These are phyloP conservation scores for Exophiala lecanii-corni DNA, from an alignment of 2,329 filamentous ascomycete genomes.

Conservation along the genomic window DNA sequence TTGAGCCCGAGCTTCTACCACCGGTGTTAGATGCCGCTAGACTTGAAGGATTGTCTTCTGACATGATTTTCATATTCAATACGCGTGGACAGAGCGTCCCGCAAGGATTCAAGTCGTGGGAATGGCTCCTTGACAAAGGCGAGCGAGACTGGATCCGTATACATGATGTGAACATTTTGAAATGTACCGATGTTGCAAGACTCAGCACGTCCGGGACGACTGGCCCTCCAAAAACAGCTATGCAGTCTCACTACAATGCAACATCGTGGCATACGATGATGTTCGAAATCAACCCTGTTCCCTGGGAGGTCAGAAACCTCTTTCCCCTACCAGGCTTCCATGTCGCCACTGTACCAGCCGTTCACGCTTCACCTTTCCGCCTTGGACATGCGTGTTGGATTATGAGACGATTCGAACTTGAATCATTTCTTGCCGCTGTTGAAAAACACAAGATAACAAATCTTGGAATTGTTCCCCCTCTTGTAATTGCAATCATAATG, in stretches of 20 bases:
- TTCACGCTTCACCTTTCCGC: conserved; percentile 43
- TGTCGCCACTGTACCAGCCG: conserved; percentile 43
- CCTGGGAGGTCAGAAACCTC: conserved; percentile 32
- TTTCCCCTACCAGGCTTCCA: conserved; percentile 51
- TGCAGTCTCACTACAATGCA: conserved; percentile 55
- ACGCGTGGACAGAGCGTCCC: conserved; percentile 33
- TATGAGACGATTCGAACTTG: conserved; percentile 42
- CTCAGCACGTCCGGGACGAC: conserved; percentile 57
- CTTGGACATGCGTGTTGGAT: conserved; percentile 44
- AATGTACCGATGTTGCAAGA: conserved; percentile 44
- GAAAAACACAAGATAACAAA: conserved; percentile 44
- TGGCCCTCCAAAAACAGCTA: conserved; percentile 55
- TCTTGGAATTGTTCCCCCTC: conserved; percentile 44
- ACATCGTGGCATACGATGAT: conserved; percentile 45
- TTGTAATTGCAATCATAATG: conserved; percentile 35
- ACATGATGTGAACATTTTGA: conserved; percentile 32
- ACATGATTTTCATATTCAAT: conserved; percentile 47
- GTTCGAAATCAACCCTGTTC: not conserved
- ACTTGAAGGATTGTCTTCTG: conserved; percentile 35
- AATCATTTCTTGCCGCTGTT: conserved; percentile 37
- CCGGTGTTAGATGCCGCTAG: conserved; percentile 39
- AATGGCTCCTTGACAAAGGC: conserved; percentile 39
- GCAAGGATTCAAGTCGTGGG: conserved; percentile 41
- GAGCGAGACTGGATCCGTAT: conserved; percentile 46
- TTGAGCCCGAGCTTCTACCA: conserved; percentile 42